A percentile compares a stretch with the other conserved stretches of the same genome.
phyloP scores from a whole-genome alignment of 257 asterid species.

The Gentiana dahurica region DNA sequence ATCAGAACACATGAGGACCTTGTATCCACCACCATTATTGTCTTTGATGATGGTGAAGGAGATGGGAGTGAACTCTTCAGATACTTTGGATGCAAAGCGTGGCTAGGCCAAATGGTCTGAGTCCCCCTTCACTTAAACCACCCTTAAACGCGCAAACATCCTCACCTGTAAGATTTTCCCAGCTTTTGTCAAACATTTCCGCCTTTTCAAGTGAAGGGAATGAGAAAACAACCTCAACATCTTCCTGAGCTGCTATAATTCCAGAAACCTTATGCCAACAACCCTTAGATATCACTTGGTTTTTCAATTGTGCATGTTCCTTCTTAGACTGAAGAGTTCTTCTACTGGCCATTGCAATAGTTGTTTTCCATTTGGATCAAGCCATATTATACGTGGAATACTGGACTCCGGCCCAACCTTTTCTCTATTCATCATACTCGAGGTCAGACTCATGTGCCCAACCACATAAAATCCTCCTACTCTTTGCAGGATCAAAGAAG shows the following conservation, averaged over 20 bases:
- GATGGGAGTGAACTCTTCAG: slow-evolving; percentile 60
- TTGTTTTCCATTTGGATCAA: slow-evolving; percentile 38
- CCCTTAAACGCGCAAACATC: slow-evolving; percentile 36
- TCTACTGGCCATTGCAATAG: slow-evolving; percentile 43
- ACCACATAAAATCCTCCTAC: slow-evolving; percentile 35
- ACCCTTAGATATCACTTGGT: slow-evolving; percentile 16
- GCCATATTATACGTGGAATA: background rate
- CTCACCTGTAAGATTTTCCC: slow-evolving; percentile 16
- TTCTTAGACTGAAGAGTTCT: slow-evolving; percentile 32
- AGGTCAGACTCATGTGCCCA: slow-evolving; percentile 46
- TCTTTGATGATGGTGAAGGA: slow-evolving; percentile 55
- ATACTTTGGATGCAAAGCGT: slow-evolving; percentile 47
- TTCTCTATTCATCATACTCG: slow-evolving; percentile 10
- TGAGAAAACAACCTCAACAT: slow-evolving; percentile 33
- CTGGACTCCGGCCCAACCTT: slow-evolving; percentile 53
- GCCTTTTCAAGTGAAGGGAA: slow-evolving; percentile 35
- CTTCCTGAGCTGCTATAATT: slow-evolving; percentile 48
- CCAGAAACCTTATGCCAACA: slow-evolving; percentile 23
- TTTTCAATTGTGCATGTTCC: slow-evolving; percentile 14
- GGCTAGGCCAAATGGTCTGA: background rate
- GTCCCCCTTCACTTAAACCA: slow-evolving; percentile 20
- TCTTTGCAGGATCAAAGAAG: slow-evolving; percentile 30
- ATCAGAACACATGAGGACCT: slow-evolving; percentile 64
- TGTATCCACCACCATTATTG: slow-evolving; percentile 14
- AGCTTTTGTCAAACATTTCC: slow-evolving; percentile 41